Conservation (phyloP, 2,329 filamentous ascomycete species). For the Paramyrothecium roridum region DNA sequence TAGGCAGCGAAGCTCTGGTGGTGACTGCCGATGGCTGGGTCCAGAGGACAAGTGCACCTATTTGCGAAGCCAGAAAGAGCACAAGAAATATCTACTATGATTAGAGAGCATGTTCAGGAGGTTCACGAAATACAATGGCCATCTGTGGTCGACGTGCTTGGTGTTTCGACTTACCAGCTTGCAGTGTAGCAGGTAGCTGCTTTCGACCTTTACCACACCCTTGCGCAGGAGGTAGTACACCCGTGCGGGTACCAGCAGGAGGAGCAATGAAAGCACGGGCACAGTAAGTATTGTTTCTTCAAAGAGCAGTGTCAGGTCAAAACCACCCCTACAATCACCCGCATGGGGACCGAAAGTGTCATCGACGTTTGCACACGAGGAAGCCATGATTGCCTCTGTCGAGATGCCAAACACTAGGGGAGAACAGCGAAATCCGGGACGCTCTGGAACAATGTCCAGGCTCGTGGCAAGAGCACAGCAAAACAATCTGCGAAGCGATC, state of each 20-base stretch:
- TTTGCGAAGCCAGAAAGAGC: not conserved
- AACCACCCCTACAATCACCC: conserved; percentile 31
- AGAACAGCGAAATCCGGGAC: no score
- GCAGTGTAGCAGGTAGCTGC: conserved; percentile 11
- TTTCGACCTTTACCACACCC: conserved; percentile 12
- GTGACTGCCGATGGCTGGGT: not conserved
- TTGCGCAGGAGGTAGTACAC: conserved; percentile 12
- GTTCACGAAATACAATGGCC: not conserved
- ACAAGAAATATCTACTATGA: not conserved
- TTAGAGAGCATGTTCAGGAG: not conserved
- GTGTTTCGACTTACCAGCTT: conserved; percentile 13
- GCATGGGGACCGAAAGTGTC: conserved; percentile 15
- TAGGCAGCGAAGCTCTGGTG: conserved; percentile 2
- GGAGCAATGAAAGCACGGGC: conserved; percentile 18
- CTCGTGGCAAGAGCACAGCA: no score
- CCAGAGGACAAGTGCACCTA: conserved; percentile 6
- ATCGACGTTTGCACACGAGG: conserved; percentile 7
- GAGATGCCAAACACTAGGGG: no score
- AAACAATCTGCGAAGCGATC: no score
- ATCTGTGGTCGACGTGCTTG: not conserved
- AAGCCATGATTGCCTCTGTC: conserved; percentile 2
- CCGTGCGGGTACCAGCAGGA: conserved; percentile 21
- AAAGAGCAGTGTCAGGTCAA: conserved; percentile 47
- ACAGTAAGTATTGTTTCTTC: conserved; percentile 28
- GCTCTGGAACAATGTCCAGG: no score